Base-by-base conservation (phyloP, 805 yeast genomes). In the Pichia ethanolica region DNA sequence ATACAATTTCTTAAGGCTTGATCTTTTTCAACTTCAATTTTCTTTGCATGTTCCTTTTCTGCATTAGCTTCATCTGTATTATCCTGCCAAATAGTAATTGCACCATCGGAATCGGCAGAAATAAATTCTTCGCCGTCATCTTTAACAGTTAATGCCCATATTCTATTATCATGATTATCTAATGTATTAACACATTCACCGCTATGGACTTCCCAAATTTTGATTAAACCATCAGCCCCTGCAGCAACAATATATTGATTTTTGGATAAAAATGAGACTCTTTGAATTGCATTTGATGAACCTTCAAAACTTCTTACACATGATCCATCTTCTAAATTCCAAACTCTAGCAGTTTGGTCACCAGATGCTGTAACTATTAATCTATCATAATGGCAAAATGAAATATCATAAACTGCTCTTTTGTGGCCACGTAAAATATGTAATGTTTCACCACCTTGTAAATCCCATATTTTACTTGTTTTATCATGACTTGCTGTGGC, bases 401-500 rank as follows among this genome's bases (percentile, higher is more conserved):
- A 75, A 34, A 89, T 82, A 62, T 88, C 95, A 96, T 98, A 93
- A 41, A 93, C 77, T 11, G 98, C 98, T 60, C 99, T 79, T 63
- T 83, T 86, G 67, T 93, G 99, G 14, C 97, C 97, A 53, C 81
- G 81, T 54, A 93, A 70, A 7, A 91, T 74, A 8, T 95, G 97
- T 20, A 86, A 71, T 3, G 84, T 80, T 66, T 93, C 97, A 51
- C 99, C 98, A n/a, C 79, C 70, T 40, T 80, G 86, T 28, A 81
- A 61, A 62, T 86, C 83, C 98, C 98, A 93, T 4, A 93, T 70
- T 62, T 93, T 93, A 52, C 86, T 93, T 2, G 90, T 77, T 60
- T 91, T 87, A 66, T 93, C 99, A 64, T 86, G 95, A 11, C 96
- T 86, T 3, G 96, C 98, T 1, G 97, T 85, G 0, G 96, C 98